Evolutionary conservation across 2,329 filamentous ascomycete species (phyloP).

Genomic region (Xylariaceae sp.): DNA sequence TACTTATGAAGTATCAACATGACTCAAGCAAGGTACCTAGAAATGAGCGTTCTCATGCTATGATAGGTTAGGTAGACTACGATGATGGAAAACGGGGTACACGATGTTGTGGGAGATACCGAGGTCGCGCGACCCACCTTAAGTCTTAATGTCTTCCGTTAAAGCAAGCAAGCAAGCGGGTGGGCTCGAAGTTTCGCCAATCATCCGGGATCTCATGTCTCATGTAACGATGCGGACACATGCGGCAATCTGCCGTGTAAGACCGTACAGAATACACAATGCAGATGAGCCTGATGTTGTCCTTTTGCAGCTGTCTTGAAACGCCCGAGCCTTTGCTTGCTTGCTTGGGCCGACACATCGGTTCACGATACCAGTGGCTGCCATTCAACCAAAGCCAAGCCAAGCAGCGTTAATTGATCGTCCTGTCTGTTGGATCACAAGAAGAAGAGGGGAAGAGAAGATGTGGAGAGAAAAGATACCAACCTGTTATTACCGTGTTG

Average conservation of each 20-base stretch:
- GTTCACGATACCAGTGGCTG: no score
- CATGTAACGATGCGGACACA: not conserved
- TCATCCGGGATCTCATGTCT: no score
- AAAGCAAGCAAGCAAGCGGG: not conserved
- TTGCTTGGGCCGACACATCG: no score
- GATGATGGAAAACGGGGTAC: constrained; percentile 11
- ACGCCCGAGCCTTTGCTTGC: no score
- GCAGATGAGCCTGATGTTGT: not conserved
- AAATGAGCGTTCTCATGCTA: not conserved
- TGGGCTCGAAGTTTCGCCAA: not conserved
- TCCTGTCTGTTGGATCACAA: no score
- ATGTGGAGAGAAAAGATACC: not conserved
- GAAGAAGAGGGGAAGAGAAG: not conserved
- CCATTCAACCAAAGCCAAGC: no score
- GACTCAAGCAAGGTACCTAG: constrained; percentile 2
- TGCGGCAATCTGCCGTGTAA: not conserved
- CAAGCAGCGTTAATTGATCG: no score
- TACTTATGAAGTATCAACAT: not conserved
- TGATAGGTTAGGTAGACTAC: constrained; percentile 11
- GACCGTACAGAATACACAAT: not conserved
- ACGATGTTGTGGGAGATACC: no score
- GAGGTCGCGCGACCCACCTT: constrained; percentile 23
- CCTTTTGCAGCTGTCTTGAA: no score
- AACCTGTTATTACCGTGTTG: no score
- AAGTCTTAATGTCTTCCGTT: not conserved